These are phyloP conservation scores for Ramaria sp. DNA, from an alignment of 768 basidiomycete species.

Conservation along the genomic window DNA sequence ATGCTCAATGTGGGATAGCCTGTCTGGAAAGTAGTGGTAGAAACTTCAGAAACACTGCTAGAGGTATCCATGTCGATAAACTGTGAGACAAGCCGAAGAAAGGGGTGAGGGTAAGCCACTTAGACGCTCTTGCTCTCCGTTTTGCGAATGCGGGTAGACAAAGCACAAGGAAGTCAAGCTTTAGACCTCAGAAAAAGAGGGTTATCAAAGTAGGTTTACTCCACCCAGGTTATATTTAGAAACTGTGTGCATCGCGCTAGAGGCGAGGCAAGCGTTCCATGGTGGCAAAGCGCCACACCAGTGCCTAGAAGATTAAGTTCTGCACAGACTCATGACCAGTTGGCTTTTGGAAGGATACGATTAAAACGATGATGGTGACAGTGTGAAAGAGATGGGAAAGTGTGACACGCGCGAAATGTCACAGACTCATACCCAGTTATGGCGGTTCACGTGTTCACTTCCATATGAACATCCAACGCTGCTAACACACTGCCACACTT, in stretches of 20 bases:
- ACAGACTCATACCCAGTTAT: not conserved
- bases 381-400: not conserved
- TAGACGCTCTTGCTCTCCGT: too few relatives aligned
- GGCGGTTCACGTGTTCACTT: too few relatives aligned
- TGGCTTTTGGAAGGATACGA: not conserved
- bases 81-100: too few relatives aligned
- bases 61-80: not conserved
- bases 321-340: not conserved
- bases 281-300: not conserved
- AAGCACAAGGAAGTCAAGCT: too few relatives aligned
- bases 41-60: not conserved
- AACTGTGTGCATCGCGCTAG: too few relatives aligned
- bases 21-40: not conserved
- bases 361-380: not conserved
- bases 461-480: too few relatives aligned
- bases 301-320: not conserved
- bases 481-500: not conserved
- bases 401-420: not conserved
- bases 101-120: too few relatives aligned
- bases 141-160: too few relatives aligned
- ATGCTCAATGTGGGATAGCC: not conserved
- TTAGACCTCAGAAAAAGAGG: too few relatives aligned
- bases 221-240: too few relatives aligned
- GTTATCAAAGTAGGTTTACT: too few relatives aligned
- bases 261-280: too few relatives aligned